Conservation (phyloP, 139 green algal genomes). For the Chlorella sp. region DNA sequence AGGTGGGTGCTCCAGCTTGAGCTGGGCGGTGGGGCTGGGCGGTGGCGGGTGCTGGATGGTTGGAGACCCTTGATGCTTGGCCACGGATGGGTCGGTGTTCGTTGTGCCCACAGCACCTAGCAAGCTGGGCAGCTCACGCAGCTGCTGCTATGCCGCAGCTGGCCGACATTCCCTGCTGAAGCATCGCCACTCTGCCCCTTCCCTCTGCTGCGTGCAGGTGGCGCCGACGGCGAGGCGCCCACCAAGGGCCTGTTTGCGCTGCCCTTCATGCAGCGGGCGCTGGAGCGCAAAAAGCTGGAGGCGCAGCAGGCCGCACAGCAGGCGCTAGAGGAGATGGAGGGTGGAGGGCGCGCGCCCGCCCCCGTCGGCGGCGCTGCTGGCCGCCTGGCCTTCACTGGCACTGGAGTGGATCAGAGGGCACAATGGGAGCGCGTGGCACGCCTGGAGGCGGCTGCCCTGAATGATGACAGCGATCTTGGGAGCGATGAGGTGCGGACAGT, state of each 20-base stretch:
- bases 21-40: too few species aligned
- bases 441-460: not conserved
- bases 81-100: too few species aligned
- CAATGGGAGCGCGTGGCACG: conserved; percentile 22
- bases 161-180: too few species aligned
- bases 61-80: not conserved
- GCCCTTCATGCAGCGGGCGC: conserved; percentile 93
- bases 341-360: not conserved
- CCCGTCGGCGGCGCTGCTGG: conserved; percentile 9
- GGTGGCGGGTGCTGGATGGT: too few species aligned
- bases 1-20: conserved; percentile 23
- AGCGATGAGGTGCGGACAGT: conserved; percentile 45
- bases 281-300: conserved; percentile 60
- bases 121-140: too few species aligned
- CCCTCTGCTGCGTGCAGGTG: not conserved
- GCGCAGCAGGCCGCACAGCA: conserved; percentile 46
- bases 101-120: too few species aligned
- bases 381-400: conserved; percentile 37
- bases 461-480: conserved; percentile 24
- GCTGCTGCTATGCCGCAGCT: too few species aligned
- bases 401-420: conserved; percentile 7
- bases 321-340: conserved; percentile 40
- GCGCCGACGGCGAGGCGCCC: conserved; percentile 39
- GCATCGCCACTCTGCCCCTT: not conserved
- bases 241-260: conserved; percentile 88